Evolutionary conservation across 371 early-diverging fungal genomes (phyloP), one percentile per base, ranked within the genome.

Genomic region (Apophysomyces sp.): DNA sequence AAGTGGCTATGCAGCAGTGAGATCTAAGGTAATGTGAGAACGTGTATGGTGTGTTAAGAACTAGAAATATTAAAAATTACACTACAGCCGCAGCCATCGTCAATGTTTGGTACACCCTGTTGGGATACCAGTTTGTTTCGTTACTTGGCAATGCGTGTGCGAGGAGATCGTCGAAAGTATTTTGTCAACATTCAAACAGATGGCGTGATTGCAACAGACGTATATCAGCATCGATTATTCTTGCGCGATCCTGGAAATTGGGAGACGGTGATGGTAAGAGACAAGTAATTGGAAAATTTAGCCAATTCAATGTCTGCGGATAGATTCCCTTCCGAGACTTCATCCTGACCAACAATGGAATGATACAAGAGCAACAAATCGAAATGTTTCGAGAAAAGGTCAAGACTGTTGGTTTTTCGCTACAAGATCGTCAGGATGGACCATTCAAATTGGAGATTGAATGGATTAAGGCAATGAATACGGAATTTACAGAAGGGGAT

Each of bases 251-350:
- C 95, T 0, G 95, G 95, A 0, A 83, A 89, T 65, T 97, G 96
- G 96, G 96, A 97, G 74, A 90, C 87, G 12, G 84, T 95, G 16
- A 72, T 92, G 87, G 92, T 92, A 82, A 69, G 72, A 36, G 1
- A 36, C 31, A n/a, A 27, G 37, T n/a, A 2, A n/a, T 34, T 29
- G 8, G 18, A 12, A 11, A 4, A 29, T 27, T 18, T 54, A 55
- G 40, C 54, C 15, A 15, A 15, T 18, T 34, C 58, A 32, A 31
- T 21, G 9, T 18, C 8, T 18, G 9, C 4, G 9, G 39, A 15
- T 74, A 94, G 88, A 91, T 97, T 55, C 96, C 96, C 5, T 94
- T 96, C 70, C 86, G 87, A 32, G 93, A 94, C 68, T 97, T 97
- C 69, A 89, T 95, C 26, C 79, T 94, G 55, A 96, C 96, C 3